Base-by-base conservation (phyloP, 129 eudicot genomes). In the Tanacetum coccineum region DNA sequence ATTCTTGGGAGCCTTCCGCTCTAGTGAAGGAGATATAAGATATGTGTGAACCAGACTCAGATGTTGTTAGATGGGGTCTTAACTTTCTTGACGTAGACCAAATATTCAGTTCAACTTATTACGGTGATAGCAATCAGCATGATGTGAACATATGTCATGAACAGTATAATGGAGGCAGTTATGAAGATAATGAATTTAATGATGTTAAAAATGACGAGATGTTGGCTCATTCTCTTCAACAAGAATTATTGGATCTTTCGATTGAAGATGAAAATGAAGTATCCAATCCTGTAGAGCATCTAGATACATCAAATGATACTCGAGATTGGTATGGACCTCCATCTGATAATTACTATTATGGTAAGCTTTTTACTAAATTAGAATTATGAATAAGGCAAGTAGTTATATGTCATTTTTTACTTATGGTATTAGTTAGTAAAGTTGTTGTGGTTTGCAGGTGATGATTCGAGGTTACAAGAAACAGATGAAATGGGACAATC, bases 141-240 rank as follows among this genome's bases (percentile, higher is more conserved):
- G 92, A 87, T 26, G 81, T 87, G 45, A 67, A 69, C 58, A 82
- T 90, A 72, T 70, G 76, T 56, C 92, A 70, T 18, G 89, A 79
- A 70, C 89, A 79, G 15, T 82, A 87, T 53, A 58, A 51, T 19
- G 67, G 66, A 64, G 85, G 82, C 60, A 55, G 46, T 68, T 61
- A 74, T 58, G 76, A 67, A 75, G 80, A 81, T 19, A 66, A 74
- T 6, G 77, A 63, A 50, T 73, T 46, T 67, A 73, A 46, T 64
- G 78, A 59, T 72, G 74, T 82, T 12, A 78, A 87, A 45, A 77
- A 80, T 60, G 97, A 87, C 54, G 89, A 81, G 79, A 76, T 78
- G 76, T 61, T 81, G 55, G 91, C 91, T 62, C 88, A 68, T 72
- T 68, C 95, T 68, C 89, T 90, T 64, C 95, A 90, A 74, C 91